Evolutionary conservation across 106 monocot genomes (phyloP), one percentile per base, ranked within the genome.

Genomic region (Dioscorea alata): DNA sequence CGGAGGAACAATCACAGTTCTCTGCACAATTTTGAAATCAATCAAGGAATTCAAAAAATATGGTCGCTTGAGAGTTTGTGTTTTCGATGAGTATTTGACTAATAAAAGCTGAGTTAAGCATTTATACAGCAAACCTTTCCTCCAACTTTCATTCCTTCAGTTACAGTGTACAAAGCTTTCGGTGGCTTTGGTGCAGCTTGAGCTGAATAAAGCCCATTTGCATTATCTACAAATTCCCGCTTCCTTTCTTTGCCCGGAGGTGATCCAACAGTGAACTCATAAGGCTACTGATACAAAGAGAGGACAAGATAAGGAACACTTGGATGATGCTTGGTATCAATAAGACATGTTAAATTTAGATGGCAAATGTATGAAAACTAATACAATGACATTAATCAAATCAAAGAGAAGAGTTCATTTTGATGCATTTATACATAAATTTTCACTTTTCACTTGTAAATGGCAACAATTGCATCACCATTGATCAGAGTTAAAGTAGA

Each of bases 181-280:
- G 94, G 94, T 5, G 94, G 94, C 52, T 95, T 95, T 31, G 94
- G 94, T 23, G 94, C 74, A 61, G 94, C 91, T 70, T 95, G 94
- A 24, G 94, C 91, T 64, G 94, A 95, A 69, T 77, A 95, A 71
- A 95, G 81, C 7, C 91, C 94, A 71, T 95, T 95, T 19, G 91
- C 74, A 66, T 80, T 95, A 67, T 95, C 94, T 49, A 75, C 85
- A 71, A 60, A 95, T 48, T 95, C 90, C 23, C 94, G 88, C 72
- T 91, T 95, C 18, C 94, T 74, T 75, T 95, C 94, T 73, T 95
- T 91, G 24, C 94, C 94, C 23, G 91, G 91, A 63, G 74, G 66
- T 12, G 94, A 83, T 15, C 94, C 94, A 14, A 95, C 88, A 48
- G 65, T 82, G 61, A 95, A 95, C 66, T 83, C 85, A 73, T 95